Conservation (phyloP, 129 eudicot species). For the Rutidosis leptorrhynchoides region DNA sequence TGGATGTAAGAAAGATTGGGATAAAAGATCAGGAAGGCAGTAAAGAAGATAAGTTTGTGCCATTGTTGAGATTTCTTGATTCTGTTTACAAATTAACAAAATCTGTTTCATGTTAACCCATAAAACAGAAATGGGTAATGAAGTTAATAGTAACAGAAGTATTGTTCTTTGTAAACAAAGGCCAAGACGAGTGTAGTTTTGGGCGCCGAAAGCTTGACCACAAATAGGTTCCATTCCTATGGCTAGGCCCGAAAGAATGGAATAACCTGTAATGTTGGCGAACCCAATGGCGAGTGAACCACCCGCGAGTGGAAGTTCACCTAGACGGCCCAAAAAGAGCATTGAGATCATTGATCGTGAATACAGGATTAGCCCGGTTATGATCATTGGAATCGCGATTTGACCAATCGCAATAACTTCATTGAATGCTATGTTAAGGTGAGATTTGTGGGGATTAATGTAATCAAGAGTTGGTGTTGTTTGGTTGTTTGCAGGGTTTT, state of each 20-base stretch:
- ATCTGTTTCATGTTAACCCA: conserved; percentile 65
- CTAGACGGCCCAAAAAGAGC: conserved; percentile 74
- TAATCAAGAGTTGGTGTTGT: conserved; percentile 16
- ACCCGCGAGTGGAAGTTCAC: conserved; percentile 67
- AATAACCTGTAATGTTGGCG: conserved; percentile 88
- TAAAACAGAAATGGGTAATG: conserved; percentile 50
- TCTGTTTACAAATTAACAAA: conserved; percentile 57
- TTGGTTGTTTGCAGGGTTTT: conserved; percentile 39
- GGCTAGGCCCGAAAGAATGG: conserved; percentile 76
- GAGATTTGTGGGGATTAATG: conserved; percentile 38
- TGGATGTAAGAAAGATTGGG: conserved; percentile 73
- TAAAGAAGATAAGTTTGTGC: conserved; percentile 60
- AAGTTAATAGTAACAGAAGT: conserved; percentile 45
- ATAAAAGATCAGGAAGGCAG: conserved; percentile 65
- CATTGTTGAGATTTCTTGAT: conserved; percentile 57
- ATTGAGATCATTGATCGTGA: conserved; percentile 88
- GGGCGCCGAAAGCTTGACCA: conserved; percentile 82
- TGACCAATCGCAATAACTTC: conserved; percentile 48
- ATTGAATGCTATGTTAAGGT: conserved; percentile 32
- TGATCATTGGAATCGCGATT: conserved; percentile 75
- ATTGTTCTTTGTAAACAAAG: conserved; percentile 54
- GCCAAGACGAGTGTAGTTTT: conserved; percentile 49
- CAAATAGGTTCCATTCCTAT: conserved; percentile 97
- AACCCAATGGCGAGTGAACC: conserved; percentile 82
- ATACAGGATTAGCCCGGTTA: conserved; percentile 68